These are phyloP conservation scores for Flueggea neowawraea DNA, from an alignment of 441 rosid species.

Conservation along the genomic window DNA sequence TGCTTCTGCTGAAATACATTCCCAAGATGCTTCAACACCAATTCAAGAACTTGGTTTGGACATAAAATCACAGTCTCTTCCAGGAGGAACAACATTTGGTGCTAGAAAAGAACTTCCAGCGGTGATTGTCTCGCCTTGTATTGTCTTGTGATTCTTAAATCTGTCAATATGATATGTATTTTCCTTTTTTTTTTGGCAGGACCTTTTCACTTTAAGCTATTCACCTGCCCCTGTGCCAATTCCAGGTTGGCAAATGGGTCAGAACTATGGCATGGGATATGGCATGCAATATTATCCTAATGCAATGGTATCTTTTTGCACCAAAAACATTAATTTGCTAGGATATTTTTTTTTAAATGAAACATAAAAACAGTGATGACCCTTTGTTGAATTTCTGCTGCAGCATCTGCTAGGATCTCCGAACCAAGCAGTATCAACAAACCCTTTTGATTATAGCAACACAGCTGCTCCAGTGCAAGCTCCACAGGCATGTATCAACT, in stretches of 20 bases:
- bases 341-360: neutral
- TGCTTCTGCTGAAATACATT: conserved; percentile 23
- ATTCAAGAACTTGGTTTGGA: conserved; percentile 25
- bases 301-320: conserved; percentile 38
- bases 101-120: conserved; percentile 71
- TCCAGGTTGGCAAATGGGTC: conserved; percentile 47
- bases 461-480: conserved; percentile 35
- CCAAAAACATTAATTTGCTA: conserved; percentile 5
- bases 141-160: neutral
- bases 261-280: conserved; percentile 45
- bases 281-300: conserved; percentile 51
- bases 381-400: conserved; percentile 6
- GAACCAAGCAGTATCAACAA: conserved; percentile 38
- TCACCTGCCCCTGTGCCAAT: conserved; percentile 32
- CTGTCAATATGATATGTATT: neutral
- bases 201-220: conserved; percentile 61
- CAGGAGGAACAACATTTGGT: conserved; percentile 27
- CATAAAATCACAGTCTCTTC: conserved; percentile 25
- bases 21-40: conserved; percentile 24
- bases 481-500: conserved; percentile 27
- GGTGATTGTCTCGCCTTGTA: conserved; percentile 28
- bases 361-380: neutral
- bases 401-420: conserved; percentile 40
- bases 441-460: conserved; percentile 59
- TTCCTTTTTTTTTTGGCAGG: conserved; percentile 40